Conservation (phyloP, 2,329 filamentous ascomycete genomes). For the Volutella citrinella region DNA sequence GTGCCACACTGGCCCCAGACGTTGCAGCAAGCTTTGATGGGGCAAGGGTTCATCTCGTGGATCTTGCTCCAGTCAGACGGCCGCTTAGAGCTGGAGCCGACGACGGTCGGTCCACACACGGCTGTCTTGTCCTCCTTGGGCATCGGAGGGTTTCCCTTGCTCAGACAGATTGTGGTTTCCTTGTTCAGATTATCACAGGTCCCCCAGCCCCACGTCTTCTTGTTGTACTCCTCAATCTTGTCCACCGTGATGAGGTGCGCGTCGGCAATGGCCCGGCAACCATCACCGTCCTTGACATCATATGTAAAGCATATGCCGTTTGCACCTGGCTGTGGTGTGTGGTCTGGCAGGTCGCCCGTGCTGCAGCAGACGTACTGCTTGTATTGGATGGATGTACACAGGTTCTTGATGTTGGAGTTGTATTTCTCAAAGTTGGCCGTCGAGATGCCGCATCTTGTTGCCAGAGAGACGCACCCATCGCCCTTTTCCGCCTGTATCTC, state of each 20-base stretch:
- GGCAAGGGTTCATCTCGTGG: conserved; percentile 44
- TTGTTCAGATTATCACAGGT: conserved; percentile 29
- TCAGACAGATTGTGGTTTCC: conserved; percentile 31
- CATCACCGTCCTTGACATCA: conserved; percentile 28
- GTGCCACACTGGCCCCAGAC: conserved; percentile 44
- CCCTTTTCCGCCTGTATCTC: background rate
- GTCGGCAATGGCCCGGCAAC: conserved; percentile 30
- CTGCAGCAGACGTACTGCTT: conserved; percentile 37
- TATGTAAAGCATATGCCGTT: conserved; percentile 36
- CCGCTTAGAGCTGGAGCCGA: too few relatives aligned
- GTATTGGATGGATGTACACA: conserved; percentile 31
- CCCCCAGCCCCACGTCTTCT: conserved; percentile 36
- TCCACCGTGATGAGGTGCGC: conserved; percentile 32
- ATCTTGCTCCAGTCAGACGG: too few relatives aligned
- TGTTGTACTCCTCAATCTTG: conserved; percentile 36
- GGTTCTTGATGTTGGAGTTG: conserved; percentile 30
- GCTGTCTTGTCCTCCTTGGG: conserved; percentile 28
- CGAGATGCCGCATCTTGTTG: conserved; percentile 37
- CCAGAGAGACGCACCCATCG: conserved; percentile 36
- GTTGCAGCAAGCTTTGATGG: conserved; percentile 40
- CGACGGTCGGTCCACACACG: conserved; percentile 35
- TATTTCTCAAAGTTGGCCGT: conserved; percentile 35
- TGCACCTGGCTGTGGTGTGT: conserved; percentile 28
- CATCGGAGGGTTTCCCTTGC: conserved; percentile 31
- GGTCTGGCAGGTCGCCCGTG: conserved; percentile 31